Evolutionary conservation across 2,329 filamentous ascomycete species (phyloP), one percentile per base, ranked within the genome.

Genomic region (Fusarium redolens): DNA sequence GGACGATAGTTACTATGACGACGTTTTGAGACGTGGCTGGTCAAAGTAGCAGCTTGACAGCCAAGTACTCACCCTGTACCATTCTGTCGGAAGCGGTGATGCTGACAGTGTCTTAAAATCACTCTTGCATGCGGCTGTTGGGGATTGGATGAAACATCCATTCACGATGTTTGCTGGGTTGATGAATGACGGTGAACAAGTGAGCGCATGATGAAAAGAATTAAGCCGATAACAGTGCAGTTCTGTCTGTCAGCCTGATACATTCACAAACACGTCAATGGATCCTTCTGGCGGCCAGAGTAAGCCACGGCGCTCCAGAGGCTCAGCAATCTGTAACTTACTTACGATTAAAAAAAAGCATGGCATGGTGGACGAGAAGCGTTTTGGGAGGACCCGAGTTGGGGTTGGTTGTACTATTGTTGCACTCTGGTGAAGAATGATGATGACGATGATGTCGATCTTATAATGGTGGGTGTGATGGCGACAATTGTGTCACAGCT

Each of bases 401-500:
- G 55, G 66, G 30, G 44, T 43, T 30, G 7, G 28, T 44, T 28
- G 43, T 43, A 30, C 20, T 64, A 17, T 31, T 45, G 31, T 38
- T 9, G 38, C 61, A 62, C 54, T 62, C 35, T 30, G 41, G 62
- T 57, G 47, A 67, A 69, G 48, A 69, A 74, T 50, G 63, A 51
- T 25, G 43, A 65, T 73, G 71, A 73, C 71, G 68, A 71, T 69
- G 67, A 67, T 70, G 69, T 61, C 65, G 69, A 73, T 73, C 69
- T 48, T 65, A 11, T 57, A 41, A 61, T 61, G 61, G 45, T 60
- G 72, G 62, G 65, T 56, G 56, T 25, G 57, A 73, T 15, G 70
- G 61, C 45, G 18, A 61, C 70, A 71, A 64, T 71, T 73, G 71
- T 70, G 71, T 73, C 70, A 73, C 62, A 55, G 17, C 40, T 60